phyloP scores from a whole-genome alignment of 2,329 filamentous ascomycete genomes.

The Hortaea sp. region DNA sequence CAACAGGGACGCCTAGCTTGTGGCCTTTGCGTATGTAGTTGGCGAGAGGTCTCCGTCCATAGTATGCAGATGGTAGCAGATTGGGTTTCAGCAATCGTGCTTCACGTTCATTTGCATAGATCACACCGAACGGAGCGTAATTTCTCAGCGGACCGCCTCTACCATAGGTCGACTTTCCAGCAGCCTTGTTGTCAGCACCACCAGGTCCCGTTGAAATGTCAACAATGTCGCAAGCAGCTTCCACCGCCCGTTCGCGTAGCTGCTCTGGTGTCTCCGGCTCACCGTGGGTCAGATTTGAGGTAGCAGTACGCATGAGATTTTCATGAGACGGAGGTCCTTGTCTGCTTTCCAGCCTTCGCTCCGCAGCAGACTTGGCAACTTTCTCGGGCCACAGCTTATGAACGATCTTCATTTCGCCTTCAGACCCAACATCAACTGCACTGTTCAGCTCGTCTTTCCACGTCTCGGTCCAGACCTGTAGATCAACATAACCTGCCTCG shows the following conservation, averaged over 20 bases:
- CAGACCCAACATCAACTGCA: slow-evolving; percentile 78
- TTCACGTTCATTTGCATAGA: slow-evolving; percentile 67
- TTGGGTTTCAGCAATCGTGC: slow-evolving; percentile 83
- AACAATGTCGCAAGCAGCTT: slow-evolving; percentile 37
- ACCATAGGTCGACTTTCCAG: slow-evolving; percentile 32
- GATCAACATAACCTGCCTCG: slow-evolving; percentile 78
- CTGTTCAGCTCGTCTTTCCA: slow-evolving; percentile 87
- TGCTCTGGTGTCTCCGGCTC: slow-evolving; percentile 33
- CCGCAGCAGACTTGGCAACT: slow-evolving; percentile 41
- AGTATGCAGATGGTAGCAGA: slow-evolving; percentile 73
- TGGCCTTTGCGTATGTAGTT: slow-evolving; percentile 73
- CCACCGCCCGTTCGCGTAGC: slow-evolving; percentile 32
- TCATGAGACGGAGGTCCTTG: slow-evolving; percentile 7
- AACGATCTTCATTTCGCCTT: slow-evolving; percentile 83
- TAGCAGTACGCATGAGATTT: slow-evolving; percentile 14
- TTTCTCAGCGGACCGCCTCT: slow-evolving; percentile 40
- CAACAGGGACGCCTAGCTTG: slow-evolving; percentile 75
- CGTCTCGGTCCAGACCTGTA: slow-evolving; percentile 81
- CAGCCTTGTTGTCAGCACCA: slow-evolving; percentile 39
- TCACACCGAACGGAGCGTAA: slow-evolving; percentile 69
- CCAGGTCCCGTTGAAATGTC: slow-evolving; percentile 37
- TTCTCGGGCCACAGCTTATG: slow-evolving; percentile 70
- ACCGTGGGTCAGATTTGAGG: slow-evolving; percentile 21
- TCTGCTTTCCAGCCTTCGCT: slow-evolving; percentile 33
- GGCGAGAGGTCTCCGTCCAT: slow-evolving; percentile 67